These are phyloP conservation scores for Sphagnum tenellum DNA, from an alignment of 225 moss, liverwort and hornwort genomes.

Conservation along the genomic window DNA sequence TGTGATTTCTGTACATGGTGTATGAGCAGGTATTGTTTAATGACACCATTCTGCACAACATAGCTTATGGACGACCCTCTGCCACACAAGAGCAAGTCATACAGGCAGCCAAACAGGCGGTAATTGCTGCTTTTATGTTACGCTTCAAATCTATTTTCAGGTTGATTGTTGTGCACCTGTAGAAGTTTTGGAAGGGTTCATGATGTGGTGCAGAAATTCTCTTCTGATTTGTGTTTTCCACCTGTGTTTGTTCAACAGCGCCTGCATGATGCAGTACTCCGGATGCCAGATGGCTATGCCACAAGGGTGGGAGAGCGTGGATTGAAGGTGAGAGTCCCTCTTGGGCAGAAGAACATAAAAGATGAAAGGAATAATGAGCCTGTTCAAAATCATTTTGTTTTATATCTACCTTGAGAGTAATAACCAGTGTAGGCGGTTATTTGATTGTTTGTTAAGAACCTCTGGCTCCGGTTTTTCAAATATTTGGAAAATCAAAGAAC, in stretches of 20 bases:
- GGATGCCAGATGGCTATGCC: slow-evolving; percentile 89
- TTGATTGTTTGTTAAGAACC: no score
- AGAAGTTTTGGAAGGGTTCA: no score
- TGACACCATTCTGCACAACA: slow-evolving; percentile 83
- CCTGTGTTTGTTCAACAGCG: slow-evolving; percentile 32
- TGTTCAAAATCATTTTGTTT: no score
- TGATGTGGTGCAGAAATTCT: no score
- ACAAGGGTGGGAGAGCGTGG: slow-evolving; percentile 94
- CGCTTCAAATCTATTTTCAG: neutral
- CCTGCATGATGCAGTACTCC: slow-evolving; percentile 86
- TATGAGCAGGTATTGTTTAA: slow-evolving; percentile 77
- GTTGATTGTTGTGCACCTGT: neutral
- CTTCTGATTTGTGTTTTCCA: no score
- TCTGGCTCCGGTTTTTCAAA: no score
- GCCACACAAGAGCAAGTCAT: slow-evolving; percentile 88
- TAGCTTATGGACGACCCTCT: slow-evolving; percentile 80
- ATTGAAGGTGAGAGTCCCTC: slow-evolving; percentile 43
- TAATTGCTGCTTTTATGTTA: slow-evolving; percentile 6
- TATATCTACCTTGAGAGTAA: no score
- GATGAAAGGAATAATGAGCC: no score
- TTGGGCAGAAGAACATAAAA: no score
- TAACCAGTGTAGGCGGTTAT: no score
- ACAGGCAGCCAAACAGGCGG: slow-evolving; percentile 87
- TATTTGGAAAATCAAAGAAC: no score
- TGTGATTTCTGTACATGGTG: neutral